Percentiles rank a stretch among this genome's conserved stretches.
Conservation (phyloP, 441 rosid species). For the Cnidoscolus chayamansa region DNA sequence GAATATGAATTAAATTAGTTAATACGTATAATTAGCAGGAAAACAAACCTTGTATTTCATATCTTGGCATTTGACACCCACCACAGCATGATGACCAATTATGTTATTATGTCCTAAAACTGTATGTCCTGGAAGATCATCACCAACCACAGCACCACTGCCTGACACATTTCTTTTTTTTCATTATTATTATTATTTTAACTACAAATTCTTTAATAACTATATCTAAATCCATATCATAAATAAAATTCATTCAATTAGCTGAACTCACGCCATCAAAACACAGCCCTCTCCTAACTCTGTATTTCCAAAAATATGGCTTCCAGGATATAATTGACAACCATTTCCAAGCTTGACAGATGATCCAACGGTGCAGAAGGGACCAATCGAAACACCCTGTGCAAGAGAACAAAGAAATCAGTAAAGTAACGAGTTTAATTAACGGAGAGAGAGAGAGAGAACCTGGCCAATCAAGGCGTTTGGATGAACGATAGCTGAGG, state of each 20-base stretch:
- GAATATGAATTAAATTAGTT: background rate
- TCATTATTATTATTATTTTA: too few relatives aligned
- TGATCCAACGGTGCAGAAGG: conserved; percentile 77
- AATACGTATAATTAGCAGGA: background rate
- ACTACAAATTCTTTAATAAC: too few relatives aligned
- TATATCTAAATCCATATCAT: too few relatives aligned
- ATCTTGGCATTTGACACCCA: conserved; percentile 94
- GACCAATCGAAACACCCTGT: conserved; percentile 79
- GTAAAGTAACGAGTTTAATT: too few relatives aligned
- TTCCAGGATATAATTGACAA: conserved; percentile 64
- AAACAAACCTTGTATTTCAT: conserved; percentile 74
- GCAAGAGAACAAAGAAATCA: background rate
- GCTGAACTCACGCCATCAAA: too few relatives aligned
- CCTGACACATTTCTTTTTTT: too few relatives aligned
- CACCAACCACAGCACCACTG: too few relatives aligned
- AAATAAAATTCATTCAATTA: too few relatives aligned
- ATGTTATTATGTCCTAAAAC: conserved; percentile 62
- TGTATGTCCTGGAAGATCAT: conserved; percentile 49
- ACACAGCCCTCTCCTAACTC: conserved; percentile 4
- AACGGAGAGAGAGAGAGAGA: conserved; percentile 3
- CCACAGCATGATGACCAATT: conserved; percentile 75
- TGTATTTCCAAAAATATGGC: conserved; percentile 80
- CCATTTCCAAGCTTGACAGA: conserved; percentile 68
- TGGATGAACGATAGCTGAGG: conserved; percentile 76
- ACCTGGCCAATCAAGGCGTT: conserved; percentile 75